Conservation (phyloP, 108 stramenopile genomes). For the Conticribra weissflogii region DNA sequence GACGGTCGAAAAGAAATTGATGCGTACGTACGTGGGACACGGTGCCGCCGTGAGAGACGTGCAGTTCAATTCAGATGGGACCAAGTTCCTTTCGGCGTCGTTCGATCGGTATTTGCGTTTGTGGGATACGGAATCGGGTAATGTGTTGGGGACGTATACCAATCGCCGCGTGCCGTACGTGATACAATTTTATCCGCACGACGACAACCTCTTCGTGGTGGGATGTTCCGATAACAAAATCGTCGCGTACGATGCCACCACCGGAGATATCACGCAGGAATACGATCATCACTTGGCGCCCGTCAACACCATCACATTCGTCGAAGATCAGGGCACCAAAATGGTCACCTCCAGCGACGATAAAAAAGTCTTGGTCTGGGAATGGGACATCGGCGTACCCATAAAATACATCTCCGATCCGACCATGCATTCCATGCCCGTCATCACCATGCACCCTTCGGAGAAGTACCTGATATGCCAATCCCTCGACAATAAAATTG, state of each 20-base stretch:
- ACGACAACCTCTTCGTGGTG: slow-evolving; percentile 95
- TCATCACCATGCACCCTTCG: slow-evolving; percentile 87
- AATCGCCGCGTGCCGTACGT: slow-evolving; percentile 95
- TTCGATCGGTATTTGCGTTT: slow-evolving; percentile 94
- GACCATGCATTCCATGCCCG: slow-evolving; percentile 98
- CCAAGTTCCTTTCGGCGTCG: slow-evolving; percentile 85
- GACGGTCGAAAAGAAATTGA: slow-evolving; percentile 60
- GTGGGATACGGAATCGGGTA: slow-evolving; percentile 97
- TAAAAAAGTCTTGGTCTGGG: slow-evolving; percentile 98
- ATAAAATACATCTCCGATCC: slow-evolving; percentile 99
- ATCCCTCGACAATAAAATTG: slow-evolving; percentile 95
- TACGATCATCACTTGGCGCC: slow-evolving; percentile 99
- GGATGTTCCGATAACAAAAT: slow-evolving; percentile 97
- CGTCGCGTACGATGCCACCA: slow-evolving; percentile 90
- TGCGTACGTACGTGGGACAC: slow-evolving; percentile 96
- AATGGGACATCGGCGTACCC: slow-evolving; percentile 99
- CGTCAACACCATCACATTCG: slow-evolving; percentile 96
- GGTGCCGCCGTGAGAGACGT: slow-evolving; percentile 92
- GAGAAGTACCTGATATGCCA: slow-evolving; percentile 87
- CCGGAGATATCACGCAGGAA: slow-evolving; percentile 96
- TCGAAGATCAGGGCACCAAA: slow-evolving; percentile 88
- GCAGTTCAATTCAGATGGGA: slow-evolving; percentile 90
- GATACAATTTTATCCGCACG: slow-evolving; percentile 93
- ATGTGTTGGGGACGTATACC: slow-evolving; percentile 87
- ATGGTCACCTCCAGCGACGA: slow-evolving; percentile 97